These are phyloP conservation scores for Leishmania mexicana DNA, from an alignment of 208 protist species.

Conservation along the genomic window DNA sequence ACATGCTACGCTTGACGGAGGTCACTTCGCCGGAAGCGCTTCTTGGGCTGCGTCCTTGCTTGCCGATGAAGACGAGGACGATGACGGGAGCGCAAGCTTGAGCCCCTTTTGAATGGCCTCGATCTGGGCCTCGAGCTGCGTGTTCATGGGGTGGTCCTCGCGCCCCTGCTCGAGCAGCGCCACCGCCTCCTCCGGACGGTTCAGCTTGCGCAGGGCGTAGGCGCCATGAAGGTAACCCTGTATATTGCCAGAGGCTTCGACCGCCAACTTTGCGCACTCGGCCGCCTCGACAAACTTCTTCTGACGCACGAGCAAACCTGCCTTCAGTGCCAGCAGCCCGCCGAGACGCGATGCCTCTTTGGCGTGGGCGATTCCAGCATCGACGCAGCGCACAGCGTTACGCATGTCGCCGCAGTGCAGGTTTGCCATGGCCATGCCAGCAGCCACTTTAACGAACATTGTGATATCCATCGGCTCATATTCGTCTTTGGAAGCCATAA, in stretches of 20 bases:
- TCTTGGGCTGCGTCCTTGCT: background rate
- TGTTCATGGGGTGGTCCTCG: conserved; percentile 81
- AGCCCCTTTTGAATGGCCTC: conserved; percentile 49
- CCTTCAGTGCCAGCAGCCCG: conserved; percentile 84
- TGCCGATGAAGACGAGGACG: background rate
- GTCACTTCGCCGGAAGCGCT: background rate
- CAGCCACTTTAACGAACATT: conserved; percentile 75
- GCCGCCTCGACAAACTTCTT: conserved; percentile 74
- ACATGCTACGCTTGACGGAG: background rate
- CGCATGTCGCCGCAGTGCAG: conserved; percentile 75
- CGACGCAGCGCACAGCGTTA: conserved; percentile 76
- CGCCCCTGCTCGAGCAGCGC: conserved; percentile 58
- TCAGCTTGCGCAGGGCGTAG: conserved; percentile 65
- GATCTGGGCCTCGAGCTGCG: conserved; percentile 47
- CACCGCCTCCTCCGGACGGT: conserved; percentile 56
- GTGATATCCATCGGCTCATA: conserved; percentile 82
- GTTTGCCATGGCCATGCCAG: conserved; percentile 86
- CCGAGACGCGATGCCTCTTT: conserved; percentile 64
- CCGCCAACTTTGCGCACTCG: conserved; percentile 56
- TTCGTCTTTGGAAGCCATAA: conserved; percentile 60
- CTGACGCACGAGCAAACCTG: conserved; percentile 72
- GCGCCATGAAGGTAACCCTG: conserved; percentile 87
- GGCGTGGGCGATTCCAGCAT: conserved; percentile 68
- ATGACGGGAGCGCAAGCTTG: conserved; percentile 41
- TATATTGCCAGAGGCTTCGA: conserved; percentile 70